Percentiles rank a stretch among this genome's conserved stretches.
Conservation (phyloP, 1,284 basidiomycete genomes). For the Ceratobasidium sp. region DNA sequence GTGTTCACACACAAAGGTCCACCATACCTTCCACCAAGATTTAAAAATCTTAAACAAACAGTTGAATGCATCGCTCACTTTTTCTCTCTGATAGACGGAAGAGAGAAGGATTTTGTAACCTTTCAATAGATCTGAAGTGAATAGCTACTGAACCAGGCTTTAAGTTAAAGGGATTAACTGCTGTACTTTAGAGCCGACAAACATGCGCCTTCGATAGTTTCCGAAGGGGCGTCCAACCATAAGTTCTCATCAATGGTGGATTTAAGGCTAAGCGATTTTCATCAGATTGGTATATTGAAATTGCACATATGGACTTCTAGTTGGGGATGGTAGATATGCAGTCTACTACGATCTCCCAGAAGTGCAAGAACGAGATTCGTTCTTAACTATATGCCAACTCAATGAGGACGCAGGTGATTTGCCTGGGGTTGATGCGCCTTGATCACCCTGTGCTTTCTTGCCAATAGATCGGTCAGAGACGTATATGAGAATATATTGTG, state of each 20-base stretch:
- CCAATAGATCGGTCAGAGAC: not conserved
- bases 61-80: too few relatives aligned
- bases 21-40: too few relatives aligned
- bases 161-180: too few relatives aligned
- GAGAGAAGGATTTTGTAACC: not conserved
- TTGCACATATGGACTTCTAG: not conserved
- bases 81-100: not conserved
- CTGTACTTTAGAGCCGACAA: not conserved
- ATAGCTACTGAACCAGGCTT: not conserved
- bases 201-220: not conserved
- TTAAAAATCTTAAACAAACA: too few relatives aligned
- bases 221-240: not conserved
- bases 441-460: not conserved
- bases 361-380: slow-evolving; percentile 5
- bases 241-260: not conserved
- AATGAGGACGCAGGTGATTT: not conserved
- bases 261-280: not conserved
- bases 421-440: not conserved
- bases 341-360: slow-evolving; percentile 3
- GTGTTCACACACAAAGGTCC: slow-evolving; percentile 1
- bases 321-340: slow-evolving; percentile 12
- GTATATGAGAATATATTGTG: not conserved
- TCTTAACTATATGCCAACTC: slow-evolving; percentile 4
- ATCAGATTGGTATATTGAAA: not conserved
- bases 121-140: not conserved